Evolutionary conservation across 2,329 filamentous ascomycete genomes (phyloP).

Genomic region (Claviceps spartinae): DNA sequence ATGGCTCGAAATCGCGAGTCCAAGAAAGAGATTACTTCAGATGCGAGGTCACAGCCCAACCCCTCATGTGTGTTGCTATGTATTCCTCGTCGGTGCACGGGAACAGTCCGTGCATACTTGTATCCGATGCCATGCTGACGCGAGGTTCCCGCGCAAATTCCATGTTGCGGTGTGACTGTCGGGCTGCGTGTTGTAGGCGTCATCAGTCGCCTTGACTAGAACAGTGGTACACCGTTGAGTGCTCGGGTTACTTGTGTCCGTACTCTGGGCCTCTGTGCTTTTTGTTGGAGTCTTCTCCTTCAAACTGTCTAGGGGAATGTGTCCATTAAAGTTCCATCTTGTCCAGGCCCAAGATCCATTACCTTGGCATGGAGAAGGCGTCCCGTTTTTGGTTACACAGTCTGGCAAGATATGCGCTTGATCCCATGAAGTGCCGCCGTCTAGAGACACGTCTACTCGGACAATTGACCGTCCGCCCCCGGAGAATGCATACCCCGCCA

Average conservation of each 20-base stretch:
- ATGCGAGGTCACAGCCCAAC: no score
- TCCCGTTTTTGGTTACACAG: conserved; percentile 17
- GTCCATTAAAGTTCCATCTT: conserved; percentile 44
- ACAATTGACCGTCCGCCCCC: conserved; percentile 52
- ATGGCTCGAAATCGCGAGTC: no score
- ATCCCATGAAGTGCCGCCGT: conserved; percentile 50
- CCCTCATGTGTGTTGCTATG: neutral
- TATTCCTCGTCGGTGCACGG: neutral
- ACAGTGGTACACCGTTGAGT: conserved; percentile 32
- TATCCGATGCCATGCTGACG: conserved; percentile 54
- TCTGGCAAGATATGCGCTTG: conserved; percentile 47
- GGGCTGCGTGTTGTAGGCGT: conserved; percentile 53
- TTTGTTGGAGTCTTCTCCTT: conserved; percentile 4
- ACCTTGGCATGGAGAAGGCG: conserved; percentile 21
- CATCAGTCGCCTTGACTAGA: conserved; percentile 53
- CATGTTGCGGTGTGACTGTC: conserved; percentile 46
- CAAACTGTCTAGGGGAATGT: conserved; percentile 24
- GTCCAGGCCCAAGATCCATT: conserved; percentile 50
- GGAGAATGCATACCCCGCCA: conserved; percentile 54
- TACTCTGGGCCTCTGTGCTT: conserved; percentile 6
- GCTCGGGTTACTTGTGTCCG: conserved; percentile 10
- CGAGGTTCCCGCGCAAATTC: conserved; percentile 51
- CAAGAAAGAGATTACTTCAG: neutral
- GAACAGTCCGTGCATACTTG: conserved; percentile 22
- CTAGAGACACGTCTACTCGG: conserved; percentile 53